These are phyloP conservation scores for Fusarium oxysporum DNA, from an alignment of 2,329 filamentous ascomycete genomes.

Conservation along the genomic window DNA sequence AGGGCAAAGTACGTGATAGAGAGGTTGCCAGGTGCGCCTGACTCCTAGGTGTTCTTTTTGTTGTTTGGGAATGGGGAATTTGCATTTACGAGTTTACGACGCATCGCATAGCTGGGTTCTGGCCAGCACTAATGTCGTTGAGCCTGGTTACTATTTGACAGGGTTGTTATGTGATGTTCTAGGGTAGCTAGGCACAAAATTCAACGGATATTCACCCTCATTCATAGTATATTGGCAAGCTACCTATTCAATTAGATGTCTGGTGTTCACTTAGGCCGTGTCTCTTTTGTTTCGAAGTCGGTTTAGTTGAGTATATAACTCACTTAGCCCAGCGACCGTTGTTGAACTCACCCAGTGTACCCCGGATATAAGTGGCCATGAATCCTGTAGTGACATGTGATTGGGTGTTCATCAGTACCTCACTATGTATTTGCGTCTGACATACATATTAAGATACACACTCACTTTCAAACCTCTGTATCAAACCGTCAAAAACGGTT, in stretches of 20 bases:
- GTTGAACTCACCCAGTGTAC: no score
- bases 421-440: neutral
- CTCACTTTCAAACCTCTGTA: neutral
- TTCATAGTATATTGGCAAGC: neutral
- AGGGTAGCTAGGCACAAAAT: neutral
- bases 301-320: neutral
- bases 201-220: neutral
- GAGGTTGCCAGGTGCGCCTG: conserved; percentile 85
- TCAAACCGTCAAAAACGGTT: neutral
- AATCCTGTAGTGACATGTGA: neutral
- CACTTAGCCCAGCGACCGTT: neutral
- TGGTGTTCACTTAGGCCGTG: neutral
- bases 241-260: neutral
- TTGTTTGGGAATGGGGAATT: conserved; percentile 17
- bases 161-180: neutral
- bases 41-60: conserved; percentile 52
- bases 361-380: neutral
- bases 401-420: neutral
- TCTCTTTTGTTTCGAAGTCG: neutral
- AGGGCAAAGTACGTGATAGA: conserved; percentile 96
- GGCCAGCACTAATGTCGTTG: neutral
- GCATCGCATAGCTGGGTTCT: conserved; percentile 8
- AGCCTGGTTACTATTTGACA: neutral
- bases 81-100: conserved; percentile 36
- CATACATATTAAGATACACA: neutral